A percentile compares a stretch with the other conserved stretches of the same genome.
These are phyloP conservation scores for Ophiocordyceps sinensis DNA, from an alignment of 2,329 filamentous ascomycete genomes.

Conservation along the genomic window DNA sequence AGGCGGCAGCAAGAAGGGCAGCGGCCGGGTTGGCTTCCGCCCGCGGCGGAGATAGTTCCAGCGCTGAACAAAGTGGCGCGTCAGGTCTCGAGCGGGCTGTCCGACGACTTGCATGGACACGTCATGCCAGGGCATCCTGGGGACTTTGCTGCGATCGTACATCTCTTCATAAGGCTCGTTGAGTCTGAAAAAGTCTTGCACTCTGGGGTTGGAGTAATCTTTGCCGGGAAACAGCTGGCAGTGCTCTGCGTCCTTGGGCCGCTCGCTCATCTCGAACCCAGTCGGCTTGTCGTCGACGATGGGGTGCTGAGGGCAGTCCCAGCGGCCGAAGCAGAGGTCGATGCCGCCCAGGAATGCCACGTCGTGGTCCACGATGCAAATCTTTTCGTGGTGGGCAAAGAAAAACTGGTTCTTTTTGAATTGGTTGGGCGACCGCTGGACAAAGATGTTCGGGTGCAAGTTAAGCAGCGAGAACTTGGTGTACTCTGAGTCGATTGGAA, in stretches of 20 bases:
- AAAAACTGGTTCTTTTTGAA: conserved; percentile 99
- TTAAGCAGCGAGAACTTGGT: conserved; percentile 94
- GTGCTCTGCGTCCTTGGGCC: conserved; percentile 77
- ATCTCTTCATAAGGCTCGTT: conserved; percentile 96
- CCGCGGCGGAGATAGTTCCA: conserved; percentile 96
- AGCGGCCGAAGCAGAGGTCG: conserved; percentile 91
- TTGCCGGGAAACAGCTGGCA: conserved; percentile 96
- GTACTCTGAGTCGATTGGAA: conserved; percentile 96
- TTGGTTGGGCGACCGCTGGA: conserved; percentile 92
- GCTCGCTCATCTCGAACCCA: conserved; percentile 68
- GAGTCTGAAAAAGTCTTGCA: conserved; percentile 87
- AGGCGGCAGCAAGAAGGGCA: conserved; percentile 83
- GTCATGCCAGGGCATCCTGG: conserved; percentile 97
- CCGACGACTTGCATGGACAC: conserved; percentile 96
- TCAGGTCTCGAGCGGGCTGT: conserved; percentile 85
- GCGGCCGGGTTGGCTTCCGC: conserved; percentile 81
- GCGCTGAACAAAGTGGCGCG: conserved; percentile 88
- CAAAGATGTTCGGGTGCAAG: conserved; percentile 89
- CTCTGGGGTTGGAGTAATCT: conserved; percentile 92
- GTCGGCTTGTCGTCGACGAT: conserved; percentile 89
- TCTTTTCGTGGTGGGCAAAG: conserved; percentile 96
- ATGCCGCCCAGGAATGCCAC: conserved; percentile 92
- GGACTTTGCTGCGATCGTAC: conserved; percentile 82
- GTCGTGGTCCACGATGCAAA: conserved; percentile 93
- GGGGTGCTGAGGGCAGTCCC: conserved; percentile 90